Base-by-base conservation (phyloP, 495 filamentous ascomycete species). In the Lasiosphaeris hirsuta region DNA sequence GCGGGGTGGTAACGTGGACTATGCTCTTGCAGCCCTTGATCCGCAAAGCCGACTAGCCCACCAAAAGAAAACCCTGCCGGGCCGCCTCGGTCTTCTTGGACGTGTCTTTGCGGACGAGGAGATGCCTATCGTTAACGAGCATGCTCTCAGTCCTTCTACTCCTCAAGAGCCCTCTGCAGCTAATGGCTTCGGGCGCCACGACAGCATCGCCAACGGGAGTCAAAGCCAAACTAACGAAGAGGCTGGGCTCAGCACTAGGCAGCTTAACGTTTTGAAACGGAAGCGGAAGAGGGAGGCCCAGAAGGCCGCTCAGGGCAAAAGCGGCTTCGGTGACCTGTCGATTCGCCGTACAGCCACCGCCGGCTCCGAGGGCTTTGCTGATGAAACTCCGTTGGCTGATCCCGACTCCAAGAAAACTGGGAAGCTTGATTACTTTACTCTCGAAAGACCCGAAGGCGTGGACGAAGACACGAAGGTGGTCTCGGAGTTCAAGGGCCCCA, bases 401-500 rank as follows among this genome's bases (percentile, higher is more conserved):
- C 67, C 76, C 15, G 74, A 79, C 46, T 68, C 75, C 2, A 73
- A 85, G 23, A 90, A 90, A 52, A 86, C 87, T 18, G 82, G 85
- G 59, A 84, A 89, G 44, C 87, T 90, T 53, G 93, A 97, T 62
- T 96, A 96, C 69, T 96, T 97, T 70, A 92, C 82, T 30, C 79
- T 97, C 11, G 90, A 96, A 39, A 81, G 89, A 43, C 75, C 78
- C 15, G 72, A 79, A 10, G 84, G 85, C 51, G 82, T 84, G 0
- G 90, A 96, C 61, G 94, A 98, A 64, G 89, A 92, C 51, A 83
- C 84, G 0, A 97, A 96, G 63, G 82, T 98, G 39, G 88, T 96
- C n/a, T 86, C 91, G 10, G 94, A 97, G 66, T 96, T 93, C 77
- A 97, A 96, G 69, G 95, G 95, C 5, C 81, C 84, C 4, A 75